Evolutionary conservation across 225 moss, liverwort and hornwort species (phyloP).

Genomic region (Sphagnum contortum): DNA sequence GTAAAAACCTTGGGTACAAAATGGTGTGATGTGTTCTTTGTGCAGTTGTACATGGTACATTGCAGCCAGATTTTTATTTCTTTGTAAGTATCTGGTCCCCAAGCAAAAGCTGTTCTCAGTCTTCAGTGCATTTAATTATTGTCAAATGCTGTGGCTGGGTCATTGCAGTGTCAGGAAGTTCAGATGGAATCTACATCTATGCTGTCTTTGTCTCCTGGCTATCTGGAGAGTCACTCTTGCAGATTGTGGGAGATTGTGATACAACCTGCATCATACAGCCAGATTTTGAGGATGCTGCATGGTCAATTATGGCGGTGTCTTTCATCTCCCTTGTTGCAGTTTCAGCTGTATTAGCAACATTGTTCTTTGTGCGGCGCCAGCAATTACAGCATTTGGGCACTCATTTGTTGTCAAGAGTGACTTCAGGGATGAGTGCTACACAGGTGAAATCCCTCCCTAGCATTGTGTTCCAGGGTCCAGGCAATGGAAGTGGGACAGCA

Average conservation of each 20-base stretch:
- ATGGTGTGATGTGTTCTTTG: too few relatives aligned
- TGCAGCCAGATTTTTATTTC: too few relatives aligned
- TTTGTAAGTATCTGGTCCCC: too few relatives aligned
- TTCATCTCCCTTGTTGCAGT: slow-evolving; percentile 90
- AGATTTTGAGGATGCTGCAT: slow-evolving; percentile 81
- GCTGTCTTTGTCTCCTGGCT: slow-evolving; percentile 63
- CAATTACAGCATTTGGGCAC: slow-evolving; percentile 53
- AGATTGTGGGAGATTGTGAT: slow-evolving; percentile 35
- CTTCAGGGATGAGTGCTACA: slow-evolving; percentile 66
- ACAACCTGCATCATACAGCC: slow-evolving; percentile 81
- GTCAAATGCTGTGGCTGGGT: too few relatives aligned
- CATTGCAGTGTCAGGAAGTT: slow-evolving; percentile 74
- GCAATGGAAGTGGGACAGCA: slow-evolving; percentile 62
- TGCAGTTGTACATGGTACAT: too few relatives aligned
- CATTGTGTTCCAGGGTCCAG: slow-evolving; percentile 65
- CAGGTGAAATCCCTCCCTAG: slow-evolving; percentile 75
- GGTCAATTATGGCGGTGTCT: slow-evolving; percentile 93
- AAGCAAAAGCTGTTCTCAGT: too few relatives aligned
- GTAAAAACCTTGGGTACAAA: too few relatives aligned
- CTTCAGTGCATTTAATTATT: too few relatives aligned
- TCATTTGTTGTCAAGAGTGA: slow-evolving; percentile 47
- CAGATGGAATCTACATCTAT: slow-evolving; percentile 46
- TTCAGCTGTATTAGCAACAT: slow-evolving; percentile 75
- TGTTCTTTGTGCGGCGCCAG: slow-evolving; percentile 90
- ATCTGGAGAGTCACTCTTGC: slow-evolving; percentile 61